Base-by-base conservation (phyloP, 352 stramenopile species). In the Pythium insidiosum region DNA sequence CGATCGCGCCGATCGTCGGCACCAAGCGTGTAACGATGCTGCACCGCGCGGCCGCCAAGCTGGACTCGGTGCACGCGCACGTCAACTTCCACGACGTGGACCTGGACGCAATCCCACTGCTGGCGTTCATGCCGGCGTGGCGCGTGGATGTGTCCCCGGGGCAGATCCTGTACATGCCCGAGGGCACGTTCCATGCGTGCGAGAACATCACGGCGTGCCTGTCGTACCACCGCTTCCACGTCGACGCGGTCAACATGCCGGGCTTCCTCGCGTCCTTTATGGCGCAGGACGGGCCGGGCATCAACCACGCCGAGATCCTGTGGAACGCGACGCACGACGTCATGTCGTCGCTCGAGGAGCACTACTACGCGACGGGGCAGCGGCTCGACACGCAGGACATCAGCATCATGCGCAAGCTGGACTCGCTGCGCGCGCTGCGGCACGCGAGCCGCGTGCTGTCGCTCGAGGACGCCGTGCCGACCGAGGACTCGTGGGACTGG, bases 151-250 rank as follows among this genome's bases (percentile, higher is more conserved):
- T 98, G 45, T 74, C 86, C 38, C 91, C 89, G 18, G 91, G 89
- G 3, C 88, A 98, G 74, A 95, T 97, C 55, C 61, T 97, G 34
- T 80, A 94, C 57, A 95, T 97, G 83, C 91, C 91, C 12, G 75
- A 96, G 40, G 84, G 87, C 22, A 98, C 91, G 10, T 86, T 95
- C 47, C 91, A 97, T 56, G 79, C 93, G 42, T 87, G 73, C 36
- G 80, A 94, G 33, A 97, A 97, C 64, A 58, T 96, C 18, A 95
- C 84, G n/a, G 78, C 88, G 24, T 97, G 88, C 43, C 64, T 97
- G 35, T 96, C 85, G n/a, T 97, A 97, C 64, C 87, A 88, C 47
- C 79, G 89, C 43, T 96, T 98, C 66, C 89, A 97, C 58, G 81
- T 96, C 23, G 91, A 97, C 58, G 62, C 68, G 4, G 68, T 95